Conservation (phyloP, 345 rosid species). For the Linum lewisii region DNA sequence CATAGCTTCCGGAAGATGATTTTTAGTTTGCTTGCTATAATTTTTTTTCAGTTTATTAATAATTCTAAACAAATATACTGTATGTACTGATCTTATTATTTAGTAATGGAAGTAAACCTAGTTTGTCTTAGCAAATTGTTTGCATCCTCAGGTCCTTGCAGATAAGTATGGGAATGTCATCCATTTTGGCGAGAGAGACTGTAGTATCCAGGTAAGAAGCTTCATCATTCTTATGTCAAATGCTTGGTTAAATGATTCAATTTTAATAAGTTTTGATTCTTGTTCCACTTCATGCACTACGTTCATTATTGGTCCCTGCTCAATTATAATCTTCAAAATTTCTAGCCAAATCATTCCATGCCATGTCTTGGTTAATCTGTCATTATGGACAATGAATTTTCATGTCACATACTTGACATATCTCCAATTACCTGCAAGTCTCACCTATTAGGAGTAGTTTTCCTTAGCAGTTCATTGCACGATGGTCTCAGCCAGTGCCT, state of each 20-base stretch:
- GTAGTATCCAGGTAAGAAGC: conserved; percentile 85
- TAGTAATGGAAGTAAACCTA: neutral
- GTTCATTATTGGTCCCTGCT: no score
- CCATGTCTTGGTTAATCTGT: neutral
- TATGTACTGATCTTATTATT: neutral
- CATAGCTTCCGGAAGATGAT: neutral
- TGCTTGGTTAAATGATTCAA: conserved; percentile 1
- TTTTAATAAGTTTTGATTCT: neutral
- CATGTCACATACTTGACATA: neutral
- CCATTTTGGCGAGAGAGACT: conserved; percentile 99
- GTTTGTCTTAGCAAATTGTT: conserved; percentile 10
- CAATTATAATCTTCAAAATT: no score
- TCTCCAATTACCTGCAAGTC: neutral
- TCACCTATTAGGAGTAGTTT: neutral
- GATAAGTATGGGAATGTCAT: conserved; percentile 95
- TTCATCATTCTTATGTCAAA: neutral
- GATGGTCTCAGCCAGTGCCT: neutral
- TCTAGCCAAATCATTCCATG: no score
- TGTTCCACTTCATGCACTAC: neutral
- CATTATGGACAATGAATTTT: neutral
- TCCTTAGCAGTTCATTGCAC: neutral
- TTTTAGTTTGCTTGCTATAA: neutral
- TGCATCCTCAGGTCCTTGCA: conserved; percentile 71
- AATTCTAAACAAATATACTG: neutral
- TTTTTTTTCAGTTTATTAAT: neutral